Percentiles rank a stretch among this genome's conserved stretches.
Evolutionary conservation across 768 basidiomycete species (phyloP).

Genomic region (Termitomyces sp.): DNA sequence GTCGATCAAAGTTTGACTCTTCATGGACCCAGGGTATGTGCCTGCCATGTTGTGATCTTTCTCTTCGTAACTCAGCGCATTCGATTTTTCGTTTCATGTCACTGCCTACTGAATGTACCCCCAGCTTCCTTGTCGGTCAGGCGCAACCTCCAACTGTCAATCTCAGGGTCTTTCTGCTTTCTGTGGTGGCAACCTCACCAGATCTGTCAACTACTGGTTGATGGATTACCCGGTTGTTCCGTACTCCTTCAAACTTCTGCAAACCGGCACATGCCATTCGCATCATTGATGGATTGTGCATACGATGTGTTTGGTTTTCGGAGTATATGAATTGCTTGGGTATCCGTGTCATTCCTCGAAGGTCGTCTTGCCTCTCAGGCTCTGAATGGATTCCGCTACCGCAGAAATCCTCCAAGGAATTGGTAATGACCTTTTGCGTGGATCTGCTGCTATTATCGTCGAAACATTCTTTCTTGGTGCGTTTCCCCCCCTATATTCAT

Average conservation of each 20-base stretch:
- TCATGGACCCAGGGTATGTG: too few relatives aligned
- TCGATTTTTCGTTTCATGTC: background rate
- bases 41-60: background rate
- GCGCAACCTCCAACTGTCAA: background rate
- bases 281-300: background rate
- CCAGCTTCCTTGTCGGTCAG: too few relatives aligned
- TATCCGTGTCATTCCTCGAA: too few relatives aligned
- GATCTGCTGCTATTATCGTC: constrained; percentile 3
- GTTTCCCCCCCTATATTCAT: background rate
- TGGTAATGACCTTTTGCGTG: constrained; percentile 6
- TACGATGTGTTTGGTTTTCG: background rate
- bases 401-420: constrained; percentile 1
- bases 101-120: too few relatives aligned
- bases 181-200: too few relatives aligned
- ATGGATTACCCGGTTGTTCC: background rate
- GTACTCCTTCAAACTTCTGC: background rate
- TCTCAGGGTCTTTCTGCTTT: too few relatives aligned
- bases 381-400: constrained; percentile 4
- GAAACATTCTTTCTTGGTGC: constrained; percentile 9
- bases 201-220: background rate
- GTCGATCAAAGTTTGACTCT: too few relatives aligned
- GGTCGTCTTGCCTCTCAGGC: too few relatives aligned
- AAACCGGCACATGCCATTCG: background rate
- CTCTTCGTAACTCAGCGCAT: too few relatives aligned
- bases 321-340: background rate